Evolutionary conservation across 371 early-diverging fungal species (phyloP), one percentile per base, ranked within the genome.

Genomic region (Mucor piriformis): DNA sequence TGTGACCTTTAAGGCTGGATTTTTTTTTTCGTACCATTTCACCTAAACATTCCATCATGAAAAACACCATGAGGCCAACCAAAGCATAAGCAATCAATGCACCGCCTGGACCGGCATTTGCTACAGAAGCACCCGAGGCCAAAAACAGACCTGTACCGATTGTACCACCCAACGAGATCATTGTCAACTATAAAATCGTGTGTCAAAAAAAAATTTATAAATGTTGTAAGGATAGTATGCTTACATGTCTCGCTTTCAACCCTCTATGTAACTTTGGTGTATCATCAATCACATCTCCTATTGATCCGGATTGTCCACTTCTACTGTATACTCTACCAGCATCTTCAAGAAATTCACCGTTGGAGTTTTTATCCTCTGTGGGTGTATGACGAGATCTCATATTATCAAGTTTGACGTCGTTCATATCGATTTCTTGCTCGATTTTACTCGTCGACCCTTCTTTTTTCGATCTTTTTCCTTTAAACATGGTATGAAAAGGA

Each of bases 91-190:
- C 90, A 12, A 92, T 60, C 61, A 93, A 74, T 0, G 90, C 85
- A 53, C 91, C 93, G 11, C 83, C 89, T n/a, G 95, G 93, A 7
- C 95, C 95, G 5, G 90, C 95, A 3, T 65, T 57, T 5, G 86
- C 83, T 35, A 95, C 81, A 3, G 89, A 84, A 11, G 81, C 70
- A 35, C 94, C 94, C 24, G 91, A 89, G n/a, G 89, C 92, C 47
- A 95, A 72, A 67, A 94, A 95, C 27, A 95, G 74, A 43, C 95
- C 95, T 10, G 94, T 95, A 44, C 90, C 87, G 42, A 92, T 87
- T 0, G 90, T 89, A 43, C 91, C 91, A 24, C 89, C 91, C 37
- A 89, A 73, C 15, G 90, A 87, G 50, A 93, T 92, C 92, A 93
- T 92, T 38, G 86, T 81, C 55, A 92, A 54, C 76, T 76, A 48